A percentile compares a stretch with the other conserved stretches of the same genome.
Evolutionary conservation across 768 basidiomycete genomes (phyloP).

Genomic region (Mycena chlorophos): DNA sequence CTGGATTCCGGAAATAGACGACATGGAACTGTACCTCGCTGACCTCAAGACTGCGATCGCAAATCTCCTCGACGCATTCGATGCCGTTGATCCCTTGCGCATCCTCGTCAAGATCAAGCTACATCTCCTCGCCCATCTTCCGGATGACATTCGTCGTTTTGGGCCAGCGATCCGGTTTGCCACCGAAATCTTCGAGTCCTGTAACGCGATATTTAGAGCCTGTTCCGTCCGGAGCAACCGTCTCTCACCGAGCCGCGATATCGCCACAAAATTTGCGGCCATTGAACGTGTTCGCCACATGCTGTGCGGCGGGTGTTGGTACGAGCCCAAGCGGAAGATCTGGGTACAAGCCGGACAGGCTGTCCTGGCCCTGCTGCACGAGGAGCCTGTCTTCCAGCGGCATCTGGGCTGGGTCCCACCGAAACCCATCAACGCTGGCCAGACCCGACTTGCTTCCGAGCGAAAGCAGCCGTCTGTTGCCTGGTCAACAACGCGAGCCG

Average conservation of each 20-base stretch:
- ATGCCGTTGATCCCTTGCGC: conserved; percentile 18
- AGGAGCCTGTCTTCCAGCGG: conserved; percentile 10
- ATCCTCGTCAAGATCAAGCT: conserved; percentile 27
- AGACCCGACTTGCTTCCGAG: background rate
- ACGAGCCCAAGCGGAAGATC: background rate
- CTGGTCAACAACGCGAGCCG: background rate
- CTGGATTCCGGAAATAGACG: conserved; percentile 21
- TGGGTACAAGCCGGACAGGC: conserved; percentile 12
- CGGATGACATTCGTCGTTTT: conserved; percentile 23
- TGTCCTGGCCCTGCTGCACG: conserved; percentile 1
- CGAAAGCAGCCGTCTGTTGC: background rate
- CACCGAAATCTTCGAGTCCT: conserved; percentile 31
- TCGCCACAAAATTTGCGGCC: conserved; percentile 18
- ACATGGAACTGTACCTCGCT: conserved; percentile 18
- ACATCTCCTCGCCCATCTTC: conserved; percentile 23
- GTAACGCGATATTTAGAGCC: conserved; percentile 28
- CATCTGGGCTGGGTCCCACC: conserved; percentile 19
- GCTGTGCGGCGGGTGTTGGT: conserved; percentile 22
- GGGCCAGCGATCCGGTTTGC: conserved; percentile 27
- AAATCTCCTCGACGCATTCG: conserved; percentile 24
- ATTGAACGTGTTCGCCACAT: conserved; percentile 19
- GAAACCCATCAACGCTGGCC: background rate
- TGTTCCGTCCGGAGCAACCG: conserved; percentile 30
- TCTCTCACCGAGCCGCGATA: conserved; percentile 29
- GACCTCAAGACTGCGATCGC: background rate